These are phyloP conservation scores for Stereocaulon alpinum DNA, from an alignment of 495 filamentous ascomycete genomes.

Conservation along the genomic window DNA sequence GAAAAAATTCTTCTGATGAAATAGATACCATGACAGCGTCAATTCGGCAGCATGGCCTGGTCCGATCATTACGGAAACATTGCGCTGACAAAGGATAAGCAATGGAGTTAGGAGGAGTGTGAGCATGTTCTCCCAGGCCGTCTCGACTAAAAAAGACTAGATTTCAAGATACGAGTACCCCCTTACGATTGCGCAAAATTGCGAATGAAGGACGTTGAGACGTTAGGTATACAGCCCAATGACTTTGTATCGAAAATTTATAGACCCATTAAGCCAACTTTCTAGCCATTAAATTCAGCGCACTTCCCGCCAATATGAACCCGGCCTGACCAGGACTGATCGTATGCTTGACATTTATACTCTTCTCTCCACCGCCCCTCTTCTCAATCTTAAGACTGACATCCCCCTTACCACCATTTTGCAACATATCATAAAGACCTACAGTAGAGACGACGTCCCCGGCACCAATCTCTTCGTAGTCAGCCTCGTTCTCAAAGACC, in stretches of 20 bases:
- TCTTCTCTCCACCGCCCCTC: slow-evolving; percentile 47
- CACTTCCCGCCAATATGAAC: slow-evolving; percentile 89
- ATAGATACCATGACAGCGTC: not conserved
- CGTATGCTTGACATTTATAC: slow-evolving; percentile 62
- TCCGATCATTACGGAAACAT: not conserved
- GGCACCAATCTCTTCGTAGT: slow-evolving; percentile 73
- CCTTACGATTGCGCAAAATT: too few relatives aligned
- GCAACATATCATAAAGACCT: slow-evolving; percentile 72
- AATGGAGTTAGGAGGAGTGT: not conserved
- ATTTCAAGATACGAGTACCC: not conserved
- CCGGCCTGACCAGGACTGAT: slow-evolving; percentile 77
- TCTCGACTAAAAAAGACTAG: not conserved
- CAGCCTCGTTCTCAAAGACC: slow-evolving; percentile 73
- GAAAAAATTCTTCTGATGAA: too few relatives aligned
- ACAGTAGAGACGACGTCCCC: slow-evolving; percentile 74
- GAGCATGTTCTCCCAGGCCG: not conserved
- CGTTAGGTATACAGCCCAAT: not conserved
- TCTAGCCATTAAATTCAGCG: slow-evolving; percentile 77
- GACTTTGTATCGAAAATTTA: not conserved
- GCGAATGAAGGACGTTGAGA: too few relatives aligned
- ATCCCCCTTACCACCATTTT: slow-evolving; percentile 68
- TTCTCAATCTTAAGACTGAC: slow-evolving; percentile 57
- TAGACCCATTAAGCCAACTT: not conserved
- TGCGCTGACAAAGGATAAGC: not conserved
- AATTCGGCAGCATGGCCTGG: not conserved